Evolutionary conservation across 75 land plant species (phyloP), one percentile per base, ranked within the genome.

Genomic region (Chamaecyparis obtusa): DNA sequence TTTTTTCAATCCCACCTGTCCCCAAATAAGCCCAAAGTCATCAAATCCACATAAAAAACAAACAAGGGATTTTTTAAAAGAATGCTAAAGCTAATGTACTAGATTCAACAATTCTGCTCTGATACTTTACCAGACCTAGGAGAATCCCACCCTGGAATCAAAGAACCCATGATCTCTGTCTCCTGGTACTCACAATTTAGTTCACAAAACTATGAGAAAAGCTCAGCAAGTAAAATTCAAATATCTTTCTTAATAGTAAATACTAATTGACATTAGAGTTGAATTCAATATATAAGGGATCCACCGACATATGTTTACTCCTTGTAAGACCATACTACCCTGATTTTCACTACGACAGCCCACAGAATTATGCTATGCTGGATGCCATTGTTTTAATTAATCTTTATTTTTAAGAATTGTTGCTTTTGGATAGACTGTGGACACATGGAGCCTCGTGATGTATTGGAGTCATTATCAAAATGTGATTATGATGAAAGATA

Each of bases 1-100:
- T 95, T 85, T 94, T 95, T 89, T 84, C 84, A 13, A 54, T 30
- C 30, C 67, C 41, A 43, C 46, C 88, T 87, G 56, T 84, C 0
- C 3, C 24, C 44, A 74, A 87, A 46, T 32, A 11, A 83, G 19
- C 69, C 69, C 41, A 37, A 87, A 13, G 1, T 30, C 33, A 10
- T 64, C 69, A 64, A 64, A 7, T 21, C 55, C 55, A 51, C 16
- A 51, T 13, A 13, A 27, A 64, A 64, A 64, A 19, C 1, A 57
- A n/a, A n/a, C 48, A 57, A 6, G 4, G 24, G 7, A 60, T 55
- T 55, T n/a, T n/a, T n/a, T n/a, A n/a, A n/a, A n/a, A n/a, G n/a
- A 55, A 55, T 15, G 57, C 51, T 48, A 48, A 55, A 57, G 64
- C 19, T 21, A 19, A 57, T 57, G 17, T 57, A 57, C 24, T 19